phyloP scores from a whole-genome alignment of 495 filamentous ascomycete genomes.

The Haplographium delicatum region DNA sequence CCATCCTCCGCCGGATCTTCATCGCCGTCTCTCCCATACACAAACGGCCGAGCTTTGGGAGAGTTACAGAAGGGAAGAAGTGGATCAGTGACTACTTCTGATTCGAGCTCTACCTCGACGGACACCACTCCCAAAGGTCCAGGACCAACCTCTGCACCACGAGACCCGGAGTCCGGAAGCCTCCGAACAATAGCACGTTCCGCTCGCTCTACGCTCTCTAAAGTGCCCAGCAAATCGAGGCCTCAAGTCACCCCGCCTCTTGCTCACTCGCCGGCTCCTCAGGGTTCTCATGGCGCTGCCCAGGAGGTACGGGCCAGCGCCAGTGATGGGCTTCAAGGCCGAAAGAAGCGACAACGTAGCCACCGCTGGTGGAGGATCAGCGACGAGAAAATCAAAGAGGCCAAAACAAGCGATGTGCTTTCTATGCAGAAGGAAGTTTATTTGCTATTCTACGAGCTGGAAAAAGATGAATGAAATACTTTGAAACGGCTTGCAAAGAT shows the following conservation, averaged over 20 bases:
- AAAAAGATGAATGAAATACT: slow-evolving; percentile 17
- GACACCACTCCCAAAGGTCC: slow-evolving; percentile 1
- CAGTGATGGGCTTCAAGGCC: slow-evolving; percentile 2
- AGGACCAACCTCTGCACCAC: slow-evolving; percentile 21
- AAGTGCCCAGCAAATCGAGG: slow-evolving; percentile 27
- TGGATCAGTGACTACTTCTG: no score
- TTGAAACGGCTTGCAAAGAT: no score
- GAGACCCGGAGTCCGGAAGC: slow-evolving; percentile 32
- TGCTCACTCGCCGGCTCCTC: neutral
- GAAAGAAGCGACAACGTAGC: slow-evolving; percentile 46
- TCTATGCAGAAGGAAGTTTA: slow-evolving; percentile 95
- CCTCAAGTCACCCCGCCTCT: neutral
- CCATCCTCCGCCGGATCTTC: slow-evolving; percentile 24
- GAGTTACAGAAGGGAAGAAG: neutral
- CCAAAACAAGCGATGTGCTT: slow-evolving; percentile 84
- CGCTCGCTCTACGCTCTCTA: slow-evolving; percentile 36
- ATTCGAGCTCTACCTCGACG: slow-evolving; percentile 4
- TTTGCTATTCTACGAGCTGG: slow-evolving; percentile 90
- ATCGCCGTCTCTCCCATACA: slow-evolving; percentile 18
- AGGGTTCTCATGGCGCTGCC: neutral
- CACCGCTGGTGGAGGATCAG: slow-evolving; percentile 97
- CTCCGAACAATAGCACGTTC: slow-evolving; percentile 39
- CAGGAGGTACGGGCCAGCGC: slow-evolving; percentile 4
- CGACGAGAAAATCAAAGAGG: slow-evolving; percentile 93
- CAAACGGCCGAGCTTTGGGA: slow-evolving; percentile 7